Conservation (phyloP, 306 rosid species). For the Prunus dulcis region DNA sequence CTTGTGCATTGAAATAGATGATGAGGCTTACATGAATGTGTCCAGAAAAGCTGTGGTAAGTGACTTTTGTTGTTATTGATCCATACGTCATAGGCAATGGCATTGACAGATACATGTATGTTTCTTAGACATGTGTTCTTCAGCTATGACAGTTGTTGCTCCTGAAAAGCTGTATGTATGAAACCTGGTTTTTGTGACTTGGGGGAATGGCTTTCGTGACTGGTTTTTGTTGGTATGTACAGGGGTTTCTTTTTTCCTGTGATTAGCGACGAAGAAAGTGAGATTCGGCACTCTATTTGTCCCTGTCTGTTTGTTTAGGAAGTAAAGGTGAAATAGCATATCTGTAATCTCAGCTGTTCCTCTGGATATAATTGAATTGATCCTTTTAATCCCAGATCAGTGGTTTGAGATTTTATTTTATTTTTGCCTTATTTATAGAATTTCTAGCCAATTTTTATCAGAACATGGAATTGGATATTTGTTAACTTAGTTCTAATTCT, state of each 20-base stretch:
- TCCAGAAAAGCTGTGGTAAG: slow-evolving; percentile 4
- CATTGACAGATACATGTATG: neutral
- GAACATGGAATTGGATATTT: too few relatives aligned
- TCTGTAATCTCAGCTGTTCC: neutral
- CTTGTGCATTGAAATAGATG: neutral
- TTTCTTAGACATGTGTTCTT: neutral
- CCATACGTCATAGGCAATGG: neutral
- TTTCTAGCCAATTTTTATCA: too few relatives aligned
- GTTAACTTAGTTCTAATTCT: too few relatives aligned
- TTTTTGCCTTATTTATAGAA: too few relatives aligned
- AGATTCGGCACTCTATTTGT: neutral
- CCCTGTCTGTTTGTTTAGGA: neutral
- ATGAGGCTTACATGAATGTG: neutral
- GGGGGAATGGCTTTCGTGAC: neutral
- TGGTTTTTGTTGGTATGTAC: neutral
- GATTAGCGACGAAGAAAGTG: neutral
- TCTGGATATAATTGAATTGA: neutral
- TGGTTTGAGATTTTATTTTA: neutral
- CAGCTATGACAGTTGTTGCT: slow-evolving; percentile 7
- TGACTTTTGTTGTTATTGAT: neutral
- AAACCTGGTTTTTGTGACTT: neutral
- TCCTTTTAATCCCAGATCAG: neutral
- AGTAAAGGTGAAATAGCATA: neutral
- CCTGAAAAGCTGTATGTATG: neutral
- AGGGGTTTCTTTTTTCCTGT: neutral